phyloP scores from a whole-genome alignment of 2,329 filamentous ascomycete species.

The Endothia cerciana region DNA sequence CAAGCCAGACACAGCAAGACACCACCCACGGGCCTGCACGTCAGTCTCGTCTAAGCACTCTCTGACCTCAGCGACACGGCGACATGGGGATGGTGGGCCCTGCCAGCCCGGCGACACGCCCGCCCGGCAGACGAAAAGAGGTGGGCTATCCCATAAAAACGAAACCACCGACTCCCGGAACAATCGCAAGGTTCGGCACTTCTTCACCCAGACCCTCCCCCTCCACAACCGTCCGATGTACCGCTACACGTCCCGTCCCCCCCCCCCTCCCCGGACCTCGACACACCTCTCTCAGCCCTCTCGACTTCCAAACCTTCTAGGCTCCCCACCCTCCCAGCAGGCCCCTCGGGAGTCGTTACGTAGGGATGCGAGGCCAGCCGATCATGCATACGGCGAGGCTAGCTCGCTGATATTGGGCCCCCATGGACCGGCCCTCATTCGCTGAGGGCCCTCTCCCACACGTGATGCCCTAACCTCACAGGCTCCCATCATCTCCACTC shows the following conservation, averaged over 20 bases:
- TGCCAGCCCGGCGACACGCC: neutral
- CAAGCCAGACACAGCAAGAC: neutral
- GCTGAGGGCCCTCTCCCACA: neutral
- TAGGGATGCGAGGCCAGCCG: neutral
- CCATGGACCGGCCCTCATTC: neutral
- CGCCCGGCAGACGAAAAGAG: neutral
- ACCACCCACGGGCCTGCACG: neutral
- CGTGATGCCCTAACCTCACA: neutral
- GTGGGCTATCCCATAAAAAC: neutral
- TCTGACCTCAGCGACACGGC: no score
- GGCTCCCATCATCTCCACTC: conserved; percentile 5
- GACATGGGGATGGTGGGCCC: neutral
- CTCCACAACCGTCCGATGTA: conserved; percentile 11
- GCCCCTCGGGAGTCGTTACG: neutral
- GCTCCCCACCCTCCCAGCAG: conserved; percentile 2
- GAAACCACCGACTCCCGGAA: conserved; percentile 20
- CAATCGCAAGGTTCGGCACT: conserved; percentile 20
- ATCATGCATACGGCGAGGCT: conserved; percentile 12
- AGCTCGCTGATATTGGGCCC: neutral
- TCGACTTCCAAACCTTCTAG: conserved; percentile 14
- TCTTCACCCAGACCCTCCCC: conserved; percentile 21
- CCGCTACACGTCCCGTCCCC: conserved; percentile 11
- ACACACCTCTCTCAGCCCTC: conserved; percentile 5
- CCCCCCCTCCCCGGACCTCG: neutral
- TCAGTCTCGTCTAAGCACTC: neutral